These are phyloP conservation scores for Acanthamoeba healyi DNA, from an alignment of 208 protist species.

Conservation along the genomic window DNA sequence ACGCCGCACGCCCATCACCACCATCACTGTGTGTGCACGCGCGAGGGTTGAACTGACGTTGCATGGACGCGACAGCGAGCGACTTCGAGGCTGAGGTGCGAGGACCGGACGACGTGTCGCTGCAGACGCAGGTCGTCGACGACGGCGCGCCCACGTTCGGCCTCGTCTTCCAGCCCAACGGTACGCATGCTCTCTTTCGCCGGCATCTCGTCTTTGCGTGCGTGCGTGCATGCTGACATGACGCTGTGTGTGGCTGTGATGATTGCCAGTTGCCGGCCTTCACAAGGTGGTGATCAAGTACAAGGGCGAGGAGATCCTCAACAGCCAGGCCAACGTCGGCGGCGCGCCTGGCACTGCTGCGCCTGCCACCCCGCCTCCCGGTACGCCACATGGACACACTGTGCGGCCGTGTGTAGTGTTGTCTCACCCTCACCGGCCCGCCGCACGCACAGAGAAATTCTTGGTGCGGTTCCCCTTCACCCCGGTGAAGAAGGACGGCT, in stretches of 20 bases:
- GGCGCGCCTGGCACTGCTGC: not conserved
- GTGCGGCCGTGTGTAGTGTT: not conserved
- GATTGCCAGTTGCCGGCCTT: not conserved
- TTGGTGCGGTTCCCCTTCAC: slow-evolving; percentile 58
- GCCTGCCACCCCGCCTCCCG: not conserved
- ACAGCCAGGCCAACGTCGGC: slow-evolving; percentile 9
- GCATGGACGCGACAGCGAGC: not conserved
- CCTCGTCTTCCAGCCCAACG: slow-evolving; percentile 41
- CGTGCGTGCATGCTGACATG: too few relatives aligned
- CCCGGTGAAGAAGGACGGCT: slow-evolving; percentile 24
- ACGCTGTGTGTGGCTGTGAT: too few relatives aligned
- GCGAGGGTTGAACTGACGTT: not conserved
- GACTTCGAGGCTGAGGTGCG: slow-evolving; percentile 24
- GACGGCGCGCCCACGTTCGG: slow-evolving; percentile 41
- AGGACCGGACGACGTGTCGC: not conserved
- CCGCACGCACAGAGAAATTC: not conserved
- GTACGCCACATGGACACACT: not conserved
- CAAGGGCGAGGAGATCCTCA: slow-evolving; percentile 70
- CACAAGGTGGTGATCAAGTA: slow-evolving; percentile 79
- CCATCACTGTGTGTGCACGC: too few relatives aligned
- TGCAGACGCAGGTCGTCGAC: slow-evolving; percentile 37
- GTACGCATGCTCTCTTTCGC: not conserved
- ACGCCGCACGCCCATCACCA: not conserved
- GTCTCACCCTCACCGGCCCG: not conserved
- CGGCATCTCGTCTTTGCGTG: too few relatives aligned